phyloP scores from a whole-genome alignment of 202 grass and related monocot genomes.

The Panicum virgatum region DNA sequence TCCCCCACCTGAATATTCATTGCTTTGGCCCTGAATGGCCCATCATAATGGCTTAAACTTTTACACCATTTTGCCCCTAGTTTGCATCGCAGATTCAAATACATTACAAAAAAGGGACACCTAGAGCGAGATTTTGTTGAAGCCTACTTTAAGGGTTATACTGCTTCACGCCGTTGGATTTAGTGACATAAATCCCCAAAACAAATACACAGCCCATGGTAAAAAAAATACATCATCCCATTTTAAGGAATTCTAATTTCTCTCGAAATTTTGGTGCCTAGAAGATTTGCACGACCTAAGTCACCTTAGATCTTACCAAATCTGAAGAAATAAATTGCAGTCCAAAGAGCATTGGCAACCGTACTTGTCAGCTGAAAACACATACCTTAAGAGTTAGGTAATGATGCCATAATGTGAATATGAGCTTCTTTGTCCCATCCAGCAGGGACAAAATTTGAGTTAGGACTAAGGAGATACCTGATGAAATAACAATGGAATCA shows the following conservation, averaged over 20 bases:
- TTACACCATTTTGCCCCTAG: no score
- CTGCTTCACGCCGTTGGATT: not conserved
- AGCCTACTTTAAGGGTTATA: not conserved
- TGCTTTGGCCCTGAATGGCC: no score
- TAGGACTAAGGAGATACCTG: conserved; percentile 42
- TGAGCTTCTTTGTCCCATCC: conserved; percentile 7
- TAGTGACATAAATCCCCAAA: not conserved
- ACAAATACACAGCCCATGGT: not conserved
- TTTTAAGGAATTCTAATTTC: not conserved
- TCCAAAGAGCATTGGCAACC: not conserved
- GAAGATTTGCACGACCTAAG: not conserved
- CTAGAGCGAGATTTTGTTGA: not conserved
- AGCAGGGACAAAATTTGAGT: conserved; percentile 34
- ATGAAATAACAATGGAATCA: conserved; percentile 22
- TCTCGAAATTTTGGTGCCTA: not conserved
- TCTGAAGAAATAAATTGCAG: not conserved
- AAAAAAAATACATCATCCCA: no score
- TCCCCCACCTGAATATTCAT: no score
- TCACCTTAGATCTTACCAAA: not conserved
- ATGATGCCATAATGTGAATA: conserved; percentile 1
- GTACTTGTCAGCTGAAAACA: not conserved
- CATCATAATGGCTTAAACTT: no score
- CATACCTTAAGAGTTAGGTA: conserved; percentile 33
- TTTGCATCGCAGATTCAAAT: no score
- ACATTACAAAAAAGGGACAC: no score